Evolutionary conservation across 108 stramenopile genomes (phyloP), one percentile per base, ranked within the genome.

Genomic region (Cylindrotheca closterium): DNA sequence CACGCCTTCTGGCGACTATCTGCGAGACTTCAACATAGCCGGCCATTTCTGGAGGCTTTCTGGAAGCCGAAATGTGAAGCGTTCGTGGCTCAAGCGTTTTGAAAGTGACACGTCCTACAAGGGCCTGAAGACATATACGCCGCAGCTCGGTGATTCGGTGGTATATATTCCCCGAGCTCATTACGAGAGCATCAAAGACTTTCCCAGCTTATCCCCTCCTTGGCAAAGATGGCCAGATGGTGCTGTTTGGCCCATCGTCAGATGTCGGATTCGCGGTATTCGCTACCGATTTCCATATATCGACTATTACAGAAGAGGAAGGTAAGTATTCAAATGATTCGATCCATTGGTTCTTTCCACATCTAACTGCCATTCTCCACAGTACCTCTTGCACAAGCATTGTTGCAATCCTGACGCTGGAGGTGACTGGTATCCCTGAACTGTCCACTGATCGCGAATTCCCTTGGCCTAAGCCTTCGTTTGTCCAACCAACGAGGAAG

Each of bases 151-250:
- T 32, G 94, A 95, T 56, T 84, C 85, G 7, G 79, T 95, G 21
- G 87, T 95, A 33, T 95, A 95, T 67, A 83, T 95, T 47, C 91
- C 94, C 24, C 72, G 83, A 53, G 89, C 87, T 17, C 94, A 95
- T 58, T 67, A 75, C 31, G 86, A 91, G 45, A 86, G 75, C 4
- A 51, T 94, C 23, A 66, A 66, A 26, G 67, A 65, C 46, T 94
- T 74, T 71, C 86, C 86, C 7, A 75, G 79, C 29, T 49, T 77
- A 25, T 73, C 63, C 33, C 72, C 70, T 27, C 92, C 92, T n/a
- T 94, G 89, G 89, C 90, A 87, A 49, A 74, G 71, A 10, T 94
- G 85, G 86, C 89, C 86, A 33, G 70, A 73, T 3, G 58, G 65
- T 26, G 68, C 84, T 21, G 71, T 63, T 23, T 94, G 92, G 89